Evolutionary conservation across 1,284 basidiomycete genomes (phyloP).

Genomic region (Trametes hirsuta): DNA sequence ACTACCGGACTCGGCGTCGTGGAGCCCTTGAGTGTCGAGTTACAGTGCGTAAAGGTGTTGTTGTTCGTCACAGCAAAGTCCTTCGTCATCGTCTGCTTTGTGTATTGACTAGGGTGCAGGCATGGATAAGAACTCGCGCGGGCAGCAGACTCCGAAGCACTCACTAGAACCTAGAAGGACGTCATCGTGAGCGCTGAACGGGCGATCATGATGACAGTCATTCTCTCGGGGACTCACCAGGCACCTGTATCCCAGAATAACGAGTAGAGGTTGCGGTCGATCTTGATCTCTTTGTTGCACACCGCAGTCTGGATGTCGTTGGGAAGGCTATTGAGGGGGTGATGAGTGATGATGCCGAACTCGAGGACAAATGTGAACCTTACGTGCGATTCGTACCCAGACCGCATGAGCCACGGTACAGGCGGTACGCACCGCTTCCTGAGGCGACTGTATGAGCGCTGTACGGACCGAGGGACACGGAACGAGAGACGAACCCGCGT

Average conservation of each 20-base stretch:
- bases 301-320: constrained; percentile 23
- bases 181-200: background rate
- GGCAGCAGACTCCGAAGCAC: background rate
- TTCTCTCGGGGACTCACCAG: constrained; percentile 13
- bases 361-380: background rate
- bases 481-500: constrained; percentile 15
- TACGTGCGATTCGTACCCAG: constrained; percentile 16
- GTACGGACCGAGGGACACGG: background rate
- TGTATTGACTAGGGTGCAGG: constrained; percentile 4
- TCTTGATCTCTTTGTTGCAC: constrained; percentile 24
- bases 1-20: background rate
- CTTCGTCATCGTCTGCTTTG: constrained; percentile 14
- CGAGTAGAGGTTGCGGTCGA: constrained; percentile 21
- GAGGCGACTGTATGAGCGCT: background rate
- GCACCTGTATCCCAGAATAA: constrained; percentile 19
- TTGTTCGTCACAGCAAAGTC: constrained; percentile 24
- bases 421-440: constrained; percentile 11
- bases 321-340: constrained; percentile 8
- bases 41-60: constrained; percentile 28
- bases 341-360: background rate
- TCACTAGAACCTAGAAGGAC: constrained; percentile 24
- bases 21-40: constrained; percentile 13
- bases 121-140: background rate
- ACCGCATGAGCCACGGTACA: constrained; percentile 8
- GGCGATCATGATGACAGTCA: background rate